Evolutionary conservation across 2,329 filamentous ascomycete genomes (phyloP), one percentile per base, ranked within the genome.

Genomic region (Malbranchea zuffiana): DNA sequence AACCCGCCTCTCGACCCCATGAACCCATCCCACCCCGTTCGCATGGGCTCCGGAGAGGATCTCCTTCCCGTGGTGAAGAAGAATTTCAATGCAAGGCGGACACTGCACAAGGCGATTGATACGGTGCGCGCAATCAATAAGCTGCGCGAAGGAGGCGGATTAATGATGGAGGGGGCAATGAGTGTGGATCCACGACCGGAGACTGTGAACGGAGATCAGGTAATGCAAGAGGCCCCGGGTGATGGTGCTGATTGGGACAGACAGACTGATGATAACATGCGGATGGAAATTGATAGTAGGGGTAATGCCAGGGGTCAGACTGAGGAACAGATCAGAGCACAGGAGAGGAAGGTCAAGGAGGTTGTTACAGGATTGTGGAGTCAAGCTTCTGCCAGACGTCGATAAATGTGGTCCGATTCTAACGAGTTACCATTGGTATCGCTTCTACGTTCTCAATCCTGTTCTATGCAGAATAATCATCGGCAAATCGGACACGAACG

Each of bases 81-180:
- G 67, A 80, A 80, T 53, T 80, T 80, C 65, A 80, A 80, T 45
- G 75, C 75, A 1, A 61, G 75, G 2, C 62, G 75, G 27, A 79
- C 75, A 8, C 61, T 80, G 23, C 75, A 80, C 56, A 76, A 75
- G 40, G 75, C 75, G 11, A 80, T 80, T 48, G 75, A 80, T 53
- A 79, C 75, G 1, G 76, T 80, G 20, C 66, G 75, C 16, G 75
- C 75, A 2, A 80, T 80, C 55, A 80, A 80, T 51, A 78, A 80
- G 55, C 59, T 80, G 10, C 64, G 75, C 43, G 74, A 76, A 26
- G 74, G 73, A 18, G 71, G 71, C 19, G 70, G 69, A 7, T 65
- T 74, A 25, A 74, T 77, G 67, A 74, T 75, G 71, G 74, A 78
- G 40, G 74, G 74, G 4, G 68, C 68, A 3, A 65, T 69, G 55